A percentile compares a stretch with the other conserved stretches of the same genome.
These are phyloP conservation scores for Penicillium occitanis DNA, from an alignment of 2,329 filamentous ascomycete genomes.

Conservation along the genomic window DNA sequence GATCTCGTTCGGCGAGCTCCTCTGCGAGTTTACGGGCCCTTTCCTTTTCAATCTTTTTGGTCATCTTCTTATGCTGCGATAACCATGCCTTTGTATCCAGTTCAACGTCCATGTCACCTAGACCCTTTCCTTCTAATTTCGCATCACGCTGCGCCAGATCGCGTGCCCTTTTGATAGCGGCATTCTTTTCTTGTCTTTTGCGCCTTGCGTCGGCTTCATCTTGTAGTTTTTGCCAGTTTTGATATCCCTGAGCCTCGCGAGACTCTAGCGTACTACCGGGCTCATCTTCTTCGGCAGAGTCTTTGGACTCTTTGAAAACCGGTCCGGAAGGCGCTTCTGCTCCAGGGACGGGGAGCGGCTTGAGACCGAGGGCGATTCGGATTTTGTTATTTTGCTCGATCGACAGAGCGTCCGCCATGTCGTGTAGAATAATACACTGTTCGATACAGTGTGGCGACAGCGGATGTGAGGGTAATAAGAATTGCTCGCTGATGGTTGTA, in stretches of 20 bases:
- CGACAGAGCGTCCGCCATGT: constrained; percentile 60
- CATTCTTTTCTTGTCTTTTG: constrained; percentile 75
- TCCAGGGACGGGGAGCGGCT: constrained; percentile 82
- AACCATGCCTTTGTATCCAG: constrained; percentile 84
- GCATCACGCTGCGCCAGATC: constrained; percentile 76
- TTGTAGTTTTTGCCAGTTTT: constrained; percentile 58
- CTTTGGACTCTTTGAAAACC: constrained; percentile 52
- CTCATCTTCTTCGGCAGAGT: constrained; percentile 62
- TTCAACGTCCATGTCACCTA: constrained; percentile 70
- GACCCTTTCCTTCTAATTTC: constrained; percentile 75
- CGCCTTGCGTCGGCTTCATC: constrained; percentile 71
- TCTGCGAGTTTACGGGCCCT: constrained; percentile 69
- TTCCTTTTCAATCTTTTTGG: constrained; percentile 79
- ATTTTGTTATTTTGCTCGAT: constrained; percentile 95
- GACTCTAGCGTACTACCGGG: constrained; percentile 80
- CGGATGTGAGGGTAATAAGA: background rate
- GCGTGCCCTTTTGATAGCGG: constrained; percentile 80
- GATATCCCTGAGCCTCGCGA: constrained; percentile 44
- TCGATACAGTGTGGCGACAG: constrained; percentile 1
- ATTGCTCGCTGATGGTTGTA: background rate
- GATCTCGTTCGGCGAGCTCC: constrained; percentile 75
- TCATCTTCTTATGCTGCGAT: constrained; percentile 84
- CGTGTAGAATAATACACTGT: constrained; percentile 17
- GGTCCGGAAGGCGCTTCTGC: constrained; percentile 50
- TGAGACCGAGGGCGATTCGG: constrained; percentile 82